These are phyloP conservation scores for Chalciporus sp. DNA, from an alignment of 1,284 basidiomycete species.

Conservation along the genomic window DNA sequence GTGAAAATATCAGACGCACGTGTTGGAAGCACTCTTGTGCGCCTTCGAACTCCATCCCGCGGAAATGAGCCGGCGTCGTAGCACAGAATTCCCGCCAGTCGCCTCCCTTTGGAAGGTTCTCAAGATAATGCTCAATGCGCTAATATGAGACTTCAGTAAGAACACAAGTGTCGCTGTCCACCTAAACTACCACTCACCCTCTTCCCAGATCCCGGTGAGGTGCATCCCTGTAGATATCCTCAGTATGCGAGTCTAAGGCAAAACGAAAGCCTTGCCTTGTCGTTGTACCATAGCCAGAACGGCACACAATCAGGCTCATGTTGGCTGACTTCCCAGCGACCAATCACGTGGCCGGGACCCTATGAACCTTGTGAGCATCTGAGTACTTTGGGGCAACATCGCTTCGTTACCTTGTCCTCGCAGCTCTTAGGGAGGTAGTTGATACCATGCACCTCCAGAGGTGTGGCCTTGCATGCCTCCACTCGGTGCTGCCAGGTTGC, in stretches of 20 bases:
- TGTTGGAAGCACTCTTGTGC: slow-evolving; percentile 26
- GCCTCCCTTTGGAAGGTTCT: slow-evolving; percentile 25
- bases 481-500: slow-evolving; percentile 15
- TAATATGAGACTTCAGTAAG: slow-evolving; percentile 9
- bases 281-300: slow-evolving; percentile 24
- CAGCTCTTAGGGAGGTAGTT: slow-evolving; percentile 23
- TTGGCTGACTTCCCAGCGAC: slow-evolving; percentile 25
- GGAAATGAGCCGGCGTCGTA: slow-evolving; percentile 31
- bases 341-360: slow-evolving; percentile 25
- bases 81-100: slow-evolving; percentile 36
- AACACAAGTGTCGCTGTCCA: not conserved
- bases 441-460: slow-evolving; percentile 24
- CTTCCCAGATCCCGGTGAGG: slow-evolving; percentile 27
- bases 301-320: slow-evolving; percentile 24
- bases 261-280: slow-evolving; percentile 13
- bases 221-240: slow-evolving; percentile 25
- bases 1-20: slow-evolving; percentile 8
- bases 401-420: slow-evolving; percentile 20
- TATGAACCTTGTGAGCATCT: slow-evolving; percentile 11
- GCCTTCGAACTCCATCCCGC: slow-evolving; percentile 24
- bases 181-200: slow-evolving; percentile 9
- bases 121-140: slow-evolving; percentile 29
- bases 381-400: not conserved
- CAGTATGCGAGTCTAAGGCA: not conserved
- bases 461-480: slow-evolving; percentile 24